Evolutionary conservation across 345 rosid species (phyloP).

Genomic region (Heritiera fomes): DNA sequence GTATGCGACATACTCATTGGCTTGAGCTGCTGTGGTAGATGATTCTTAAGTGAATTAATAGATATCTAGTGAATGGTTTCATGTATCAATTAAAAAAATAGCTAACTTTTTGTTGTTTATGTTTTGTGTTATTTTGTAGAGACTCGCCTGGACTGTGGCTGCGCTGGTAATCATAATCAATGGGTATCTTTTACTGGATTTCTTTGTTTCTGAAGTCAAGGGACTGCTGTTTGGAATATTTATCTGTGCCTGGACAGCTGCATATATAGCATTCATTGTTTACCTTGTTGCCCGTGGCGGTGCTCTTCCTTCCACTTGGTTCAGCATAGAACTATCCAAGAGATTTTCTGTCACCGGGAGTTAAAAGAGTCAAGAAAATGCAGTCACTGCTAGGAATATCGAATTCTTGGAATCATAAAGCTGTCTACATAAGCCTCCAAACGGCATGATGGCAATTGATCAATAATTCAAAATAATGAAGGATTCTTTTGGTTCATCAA

Average conservation of each 20-base stretch:
- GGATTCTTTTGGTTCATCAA: constrained; percentile 17
- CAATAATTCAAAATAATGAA: not conserved
- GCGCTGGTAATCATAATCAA: constrained; percentile 77
- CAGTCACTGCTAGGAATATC: not conserved
- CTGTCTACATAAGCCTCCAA: constrained; percentile 8
- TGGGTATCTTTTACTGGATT: constrained; percentile 76
- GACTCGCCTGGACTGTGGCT: constrained; percentile 83
- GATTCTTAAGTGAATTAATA: not conserved
- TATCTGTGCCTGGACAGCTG: constrained; percentile 52
- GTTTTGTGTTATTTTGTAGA: constrained; percentile 40
- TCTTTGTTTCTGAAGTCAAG: constrained; percentile 68
- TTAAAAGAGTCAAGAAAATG: constrained; percentile 2
- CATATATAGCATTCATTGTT: constrained; percentile 63
- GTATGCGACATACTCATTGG: not conserved
- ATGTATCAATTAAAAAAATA: not conserved
- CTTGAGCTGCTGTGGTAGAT: not conserved
- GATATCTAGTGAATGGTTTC: not conserved
- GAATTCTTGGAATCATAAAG: not conserved
- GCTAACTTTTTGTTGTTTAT: not conserved
- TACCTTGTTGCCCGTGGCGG: constrained; percentile 60
- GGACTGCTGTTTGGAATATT: constrained; percentile 54
- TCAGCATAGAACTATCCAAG: constrained; percentile 48
- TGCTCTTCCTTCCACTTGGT: constrained; percentile 44
- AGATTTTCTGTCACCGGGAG: constrained; percentile 25
- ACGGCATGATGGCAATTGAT: constrained; percentile 1